These are phyloP conservation scores for Candida hungchunana DNA, from an alignment of 805 yeast genomes.

Conservation along the genomic window DNA sequence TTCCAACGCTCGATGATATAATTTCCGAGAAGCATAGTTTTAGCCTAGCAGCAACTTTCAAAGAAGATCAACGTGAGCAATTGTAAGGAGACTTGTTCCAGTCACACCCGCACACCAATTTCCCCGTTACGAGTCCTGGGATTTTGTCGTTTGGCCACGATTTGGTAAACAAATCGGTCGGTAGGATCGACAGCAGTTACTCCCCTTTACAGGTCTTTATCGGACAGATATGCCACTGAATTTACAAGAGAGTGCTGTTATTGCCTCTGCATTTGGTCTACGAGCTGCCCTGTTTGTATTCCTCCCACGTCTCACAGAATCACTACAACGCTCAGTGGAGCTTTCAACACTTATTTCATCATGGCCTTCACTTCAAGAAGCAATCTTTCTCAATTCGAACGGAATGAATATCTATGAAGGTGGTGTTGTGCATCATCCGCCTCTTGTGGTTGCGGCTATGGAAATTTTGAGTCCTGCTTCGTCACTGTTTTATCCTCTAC, in stretches of 20 bases:
- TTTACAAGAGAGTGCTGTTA: conserved; percentile 9
- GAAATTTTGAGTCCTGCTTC: conserved; percentile 26
- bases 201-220: too few species aligned
- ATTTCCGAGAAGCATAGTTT: too few species aligned
- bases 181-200: too few species aligned
- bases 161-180: too few species aligned
- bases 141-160: too few species aligned
- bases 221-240: too few species aligned
- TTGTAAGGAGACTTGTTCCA: too few species aligned
- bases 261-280: conserved; percentile 14
- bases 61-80: too few species aligned
- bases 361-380: conserved; percentile 60
- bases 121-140: too few species aligned
- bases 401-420: conserved; percentile 72
- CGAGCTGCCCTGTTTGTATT: conserved; percentile 16
- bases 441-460: conserved; percentile 56
- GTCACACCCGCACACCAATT: too few species aligned
- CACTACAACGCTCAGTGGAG: conserved; percentile 41
- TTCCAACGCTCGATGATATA: too few species aligned
- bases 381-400: conserved; percentile 55
- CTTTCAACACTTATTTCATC: conserved; percentile 74
- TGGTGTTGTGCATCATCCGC: conserved; percentile 84
- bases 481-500: conserved; percentile 44
- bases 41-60: too few species aligned
- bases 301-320: conserved; percentile 17